A percentile compares a stretch with the other conserved stretches of the same genome.
phyloP scores from a whole-genome alignment of 2,329 filamentous ascomycete species.

The Achaetomium macrosporum region DNA sequence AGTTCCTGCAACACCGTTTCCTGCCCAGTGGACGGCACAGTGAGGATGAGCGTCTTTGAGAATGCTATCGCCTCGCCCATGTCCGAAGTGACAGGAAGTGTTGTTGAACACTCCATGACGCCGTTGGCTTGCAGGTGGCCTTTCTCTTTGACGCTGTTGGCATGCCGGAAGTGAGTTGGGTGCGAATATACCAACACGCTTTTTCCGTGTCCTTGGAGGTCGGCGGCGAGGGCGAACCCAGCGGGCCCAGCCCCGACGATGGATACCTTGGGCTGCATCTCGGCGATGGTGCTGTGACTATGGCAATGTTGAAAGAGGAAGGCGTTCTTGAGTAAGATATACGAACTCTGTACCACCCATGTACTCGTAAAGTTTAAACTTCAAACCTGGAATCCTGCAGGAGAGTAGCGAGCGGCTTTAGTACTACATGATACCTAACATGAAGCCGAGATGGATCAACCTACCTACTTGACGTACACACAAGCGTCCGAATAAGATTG shows the following conservation, averaged over 20 bases:
- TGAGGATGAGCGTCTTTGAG: background rate
- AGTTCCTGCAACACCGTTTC: conserved; percentile 1
- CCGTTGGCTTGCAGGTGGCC: background rate
- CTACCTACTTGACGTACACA: background rate
- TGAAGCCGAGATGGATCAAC: background rate
- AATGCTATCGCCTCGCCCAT: conserved; percentile 1
- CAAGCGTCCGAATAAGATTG: too few relatives aligned
- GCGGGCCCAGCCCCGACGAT: conserved; percentile 2
- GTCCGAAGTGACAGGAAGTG: background rate
- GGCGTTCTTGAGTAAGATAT: too few relatives aligned
- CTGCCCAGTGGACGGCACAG: background rate
- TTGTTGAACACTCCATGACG: background rate
- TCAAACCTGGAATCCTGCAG: too few relatives aligned
- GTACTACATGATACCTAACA: too few relatives aligned
- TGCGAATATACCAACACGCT: background rate
- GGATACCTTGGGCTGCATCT: background rate
- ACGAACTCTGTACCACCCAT: too few relatives aligned
- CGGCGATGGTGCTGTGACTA: background rate
- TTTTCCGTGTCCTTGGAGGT: background rate
- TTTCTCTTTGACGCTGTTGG: background rate
- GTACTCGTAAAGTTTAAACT: background rate
- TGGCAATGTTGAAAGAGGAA: background rate
- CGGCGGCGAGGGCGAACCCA: conserved; percentile 1
- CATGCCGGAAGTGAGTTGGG: background rate
- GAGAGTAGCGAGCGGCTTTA: too few relatives aligned